Evolutionary conservation across 306 rosid genomes (phyloP).

Genomic region (Begonia peltatifolia): DNA sequence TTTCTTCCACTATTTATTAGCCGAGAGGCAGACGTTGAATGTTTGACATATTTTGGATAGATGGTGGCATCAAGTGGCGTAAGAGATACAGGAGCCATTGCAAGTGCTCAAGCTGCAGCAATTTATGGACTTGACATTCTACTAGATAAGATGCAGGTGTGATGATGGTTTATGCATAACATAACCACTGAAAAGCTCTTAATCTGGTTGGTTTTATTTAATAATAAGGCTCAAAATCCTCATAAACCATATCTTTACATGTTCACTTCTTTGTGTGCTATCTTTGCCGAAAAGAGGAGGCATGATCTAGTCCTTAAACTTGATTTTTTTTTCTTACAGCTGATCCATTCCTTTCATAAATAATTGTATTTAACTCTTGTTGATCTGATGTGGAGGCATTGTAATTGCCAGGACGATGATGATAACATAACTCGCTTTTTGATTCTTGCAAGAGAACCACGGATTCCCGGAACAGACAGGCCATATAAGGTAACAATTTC

Average conservation of each 20-base stretch:
- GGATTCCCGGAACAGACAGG: constrained; percentile 50
- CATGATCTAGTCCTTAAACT: too few species aligned
- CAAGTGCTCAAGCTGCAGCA: constrained; percentile 75
- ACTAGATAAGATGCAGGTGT: constrained; percentile 53
- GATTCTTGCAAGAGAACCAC: constrained; percentile 78
- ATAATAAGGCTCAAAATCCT: too few species aligned
- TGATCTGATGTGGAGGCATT: constrained; percentile 8
- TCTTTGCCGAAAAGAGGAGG: too few species aligned
- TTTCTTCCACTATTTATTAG: constrained; percentile 9
- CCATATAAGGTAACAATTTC: constrained; percentile 41
- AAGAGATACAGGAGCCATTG: constrained; percentile 66
- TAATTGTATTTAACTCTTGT: neutral
- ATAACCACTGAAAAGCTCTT: neutral
- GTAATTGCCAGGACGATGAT: constrained; percentile 43
- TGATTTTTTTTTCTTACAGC: too few species aligned
- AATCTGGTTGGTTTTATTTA: too few species aligned
- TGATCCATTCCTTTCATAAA: too few species aligned
- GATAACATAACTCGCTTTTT: constrained; percentile 69
- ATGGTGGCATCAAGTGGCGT: constrained; percentile 35
- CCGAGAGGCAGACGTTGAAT: constrained; percentile 13
- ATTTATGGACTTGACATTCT: constrained; percentile 71
- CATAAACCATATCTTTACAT: too few species aligned
- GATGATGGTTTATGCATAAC: neutral
- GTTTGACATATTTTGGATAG: constrained; percentile 26
- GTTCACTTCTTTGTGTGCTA: too few species aligned